phyloP scores from a whole-genome alignment of 768 basidiomycete species.

The Baorangia bicolor region DNA sequence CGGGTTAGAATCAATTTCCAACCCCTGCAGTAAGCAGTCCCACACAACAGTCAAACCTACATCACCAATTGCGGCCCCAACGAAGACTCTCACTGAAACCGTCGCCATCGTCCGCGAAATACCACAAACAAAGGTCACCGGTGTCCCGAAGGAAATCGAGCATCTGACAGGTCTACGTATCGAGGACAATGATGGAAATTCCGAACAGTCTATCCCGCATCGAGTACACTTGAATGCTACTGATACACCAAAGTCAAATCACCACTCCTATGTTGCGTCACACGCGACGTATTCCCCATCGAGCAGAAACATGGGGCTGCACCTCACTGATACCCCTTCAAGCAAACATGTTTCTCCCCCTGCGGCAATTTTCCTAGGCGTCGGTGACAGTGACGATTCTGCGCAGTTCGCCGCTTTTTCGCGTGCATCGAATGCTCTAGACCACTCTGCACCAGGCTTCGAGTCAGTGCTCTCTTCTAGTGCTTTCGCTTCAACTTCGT shows the following conservation, averaged over 20 bases:
- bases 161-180: not conserved
- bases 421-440: constrained; percentile 4
- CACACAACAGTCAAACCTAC: not conserved
- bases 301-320: constrained; percentile 9
- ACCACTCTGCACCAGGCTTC: not conserved
- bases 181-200: constrained; percentile 2
- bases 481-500: constrained; percentile 4
- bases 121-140: not conserved
- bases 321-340: not conserved
- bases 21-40: not conserved
- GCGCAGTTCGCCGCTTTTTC: constrained; percentile 1
- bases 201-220: not conserved
- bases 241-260: constrained; percentile 2
- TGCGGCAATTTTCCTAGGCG: not conserved
- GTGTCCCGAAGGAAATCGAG: not conserved
- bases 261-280: not conserved
- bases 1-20: not conserved
- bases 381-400: not conserved
- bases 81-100: not conserved
- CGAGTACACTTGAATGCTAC: not conserved
- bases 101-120: not conserved
- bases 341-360: not conserved
- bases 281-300: constrained; percentile 5
- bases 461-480: constrained; percentile 1
- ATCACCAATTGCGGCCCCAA: not conserved